Evolutionary conservation across 2,329 filamentous ascomycete species (phyloP).

Genomic region (Chaetomium globosum): DNA sequence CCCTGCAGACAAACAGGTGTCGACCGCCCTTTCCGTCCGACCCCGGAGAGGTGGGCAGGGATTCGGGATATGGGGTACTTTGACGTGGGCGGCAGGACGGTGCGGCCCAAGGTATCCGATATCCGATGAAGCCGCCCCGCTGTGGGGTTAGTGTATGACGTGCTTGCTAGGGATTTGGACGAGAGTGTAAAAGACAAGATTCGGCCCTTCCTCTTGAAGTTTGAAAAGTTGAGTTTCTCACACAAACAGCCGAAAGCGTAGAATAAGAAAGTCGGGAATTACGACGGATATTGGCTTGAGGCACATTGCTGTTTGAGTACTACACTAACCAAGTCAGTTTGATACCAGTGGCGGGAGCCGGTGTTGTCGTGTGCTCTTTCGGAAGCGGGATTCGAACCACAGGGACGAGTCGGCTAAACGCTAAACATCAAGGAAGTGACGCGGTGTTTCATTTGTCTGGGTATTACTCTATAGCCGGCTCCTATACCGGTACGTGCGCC

Average conservation of each 20-base stretch:
- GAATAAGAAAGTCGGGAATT: too few relatives aligned
- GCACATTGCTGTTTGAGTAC: not conserved
- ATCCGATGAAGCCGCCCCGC: slow-evolving; percentile 20
- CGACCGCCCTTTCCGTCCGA: slow-evolving; percentile 31
- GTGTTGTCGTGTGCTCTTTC: not conserved
- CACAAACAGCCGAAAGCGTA: not conserved
- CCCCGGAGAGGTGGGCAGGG: slow-evolving; percentile 19
- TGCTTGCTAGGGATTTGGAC: slow-evolving; percentile 25
- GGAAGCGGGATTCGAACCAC: not conserved
- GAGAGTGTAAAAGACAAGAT: not conserved
- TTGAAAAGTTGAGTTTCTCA: not conserved
- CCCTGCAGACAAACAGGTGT: not conserved
- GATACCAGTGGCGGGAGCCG: not conserved
- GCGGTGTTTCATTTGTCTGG: slow-evolving; percentile 10
- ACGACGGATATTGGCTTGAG: too few relatives aligned
- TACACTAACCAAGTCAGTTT: not conserved
- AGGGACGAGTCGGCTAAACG: slow-evolving; percentile 3
- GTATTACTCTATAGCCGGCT: slow-evolving; percentile 19
- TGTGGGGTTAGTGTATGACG: slow-evolving; percentile 31
- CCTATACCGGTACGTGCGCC: slow-evolving; percentile 1
- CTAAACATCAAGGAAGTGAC: not conserved
- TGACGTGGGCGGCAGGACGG: not conserved
- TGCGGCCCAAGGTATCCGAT: slow-evolving; percentile 15
- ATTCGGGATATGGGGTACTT: slow-evolving; percentile 11
- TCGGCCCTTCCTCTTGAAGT: not conserved